Evolutionary conservation across 495 filamentous ascomycete genomes (phyloP).

Genomic region (Neurospora discreta): DNA sequence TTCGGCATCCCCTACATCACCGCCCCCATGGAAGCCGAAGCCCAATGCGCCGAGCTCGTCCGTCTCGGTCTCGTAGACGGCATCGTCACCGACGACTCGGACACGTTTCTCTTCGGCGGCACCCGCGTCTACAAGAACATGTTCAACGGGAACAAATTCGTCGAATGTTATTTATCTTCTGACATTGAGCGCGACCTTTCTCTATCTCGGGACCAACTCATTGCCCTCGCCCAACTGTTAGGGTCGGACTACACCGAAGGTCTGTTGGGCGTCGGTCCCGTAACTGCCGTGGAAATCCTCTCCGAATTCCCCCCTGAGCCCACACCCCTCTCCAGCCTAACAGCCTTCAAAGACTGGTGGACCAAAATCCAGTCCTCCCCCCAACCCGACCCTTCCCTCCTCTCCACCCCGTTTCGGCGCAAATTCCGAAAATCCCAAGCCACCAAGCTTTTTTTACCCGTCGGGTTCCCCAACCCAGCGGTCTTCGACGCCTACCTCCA

Average conservation of each 20-base stretch:
- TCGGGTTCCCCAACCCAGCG: conserved; percentile 60
- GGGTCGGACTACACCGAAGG: conserved; percentile 94
- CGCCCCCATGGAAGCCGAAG: conserved; percentile 97
- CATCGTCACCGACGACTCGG: conserved; percentile 95
- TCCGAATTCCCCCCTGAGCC: conserved; percentile 59
- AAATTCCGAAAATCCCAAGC: conserved; percentile 67
- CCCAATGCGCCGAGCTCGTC: conserved; percentile 90
- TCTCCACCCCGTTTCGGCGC: conserved; percentile 52
- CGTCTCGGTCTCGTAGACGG: conserved; percentile 80
- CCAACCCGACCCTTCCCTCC: conserved; percentile 32
- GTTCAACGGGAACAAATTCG: conserved; percentile 95
- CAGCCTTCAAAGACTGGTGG: conserved; percentile 83
- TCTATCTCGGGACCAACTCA: conserved; percentile 70
- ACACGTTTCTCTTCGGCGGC: conserved; percentile 95
- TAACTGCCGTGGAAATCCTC: conserved; percentile 84
- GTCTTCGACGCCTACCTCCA: conserved; percentile 69
- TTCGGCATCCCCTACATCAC: conserved; percentile 96
- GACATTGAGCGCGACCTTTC: conserved; percentile 87
- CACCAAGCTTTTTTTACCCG: conserved; percentile 74
- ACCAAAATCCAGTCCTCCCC: conserved; percentile 51
- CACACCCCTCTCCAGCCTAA: conserved; percentile 28
- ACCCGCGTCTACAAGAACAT: conserved; percentile 97
- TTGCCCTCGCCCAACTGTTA: conserved; percentile 76
- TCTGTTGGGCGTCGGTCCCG: conserved; percentile 77
- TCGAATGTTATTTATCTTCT: conserved; percentile 85